Evolutionary conservation across 2,329 filamentous ascomycete species (phyloP), one percentile per base, ranked within the genome.

Genomic region (Fusarium transvaalense): DNA sequence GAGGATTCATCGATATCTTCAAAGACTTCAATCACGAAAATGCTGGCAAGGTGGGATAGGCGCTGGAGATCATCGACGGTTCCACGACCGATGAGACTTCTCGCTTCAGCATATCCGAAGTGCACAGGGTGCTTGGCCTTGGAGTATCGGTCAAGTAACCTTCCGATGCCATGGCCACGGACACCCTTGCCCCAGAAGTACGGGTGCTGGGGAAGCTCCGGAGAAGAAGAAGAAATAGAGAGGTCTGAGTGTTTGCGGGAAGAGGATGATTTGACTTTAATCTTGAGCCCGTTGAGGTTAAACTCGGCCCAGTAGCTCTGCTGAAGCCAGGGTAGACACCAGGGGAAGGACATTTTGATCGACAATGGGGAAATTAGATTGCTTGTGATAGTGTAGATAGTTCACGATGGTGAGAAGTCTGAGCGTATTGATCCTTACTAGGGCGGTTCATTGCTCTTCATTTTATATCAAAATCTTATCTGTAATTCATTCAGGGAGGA

Each of bases 101-200:
- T 71, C 39, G 70, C 64, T 66, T 72, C 70, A 34, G 64, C 51
- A 34, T 72, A 72, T 29, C 70, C 70, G 27, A 51, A 1, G 19
- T 72, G 61, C 15, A 34, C 27, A 17, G 67, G 61, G 25, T 45
- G 52, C 45, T 58, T 68, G 12, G 38, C 42, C 52, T 39, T 64
- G 17, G 47, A 35, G 35, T 42, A 51, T 17, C 55, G 57, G 27
- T 56, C 31, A 19, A 71, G 29, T 14, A 72, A 41, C 37, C 52
- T 69, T 32, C 58, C 57, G 29, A 72, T 37, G 2, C 61, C 41
- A 51, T 61, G 67, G 39, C 47, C 39, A 38, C 67, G 61, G 31
- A 72, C 10, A 56, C 64, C 67, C 68, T 72, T 72, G 47, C 56
- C 54, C 70, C 70, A 72, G 56, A 72, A 72, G 21, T 50, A 50